These are phyloP conservation scores for Komagataella pseudopastoris DNA, from an alignment of 805 yeast species.

Conservation along the genomic window DNA sequence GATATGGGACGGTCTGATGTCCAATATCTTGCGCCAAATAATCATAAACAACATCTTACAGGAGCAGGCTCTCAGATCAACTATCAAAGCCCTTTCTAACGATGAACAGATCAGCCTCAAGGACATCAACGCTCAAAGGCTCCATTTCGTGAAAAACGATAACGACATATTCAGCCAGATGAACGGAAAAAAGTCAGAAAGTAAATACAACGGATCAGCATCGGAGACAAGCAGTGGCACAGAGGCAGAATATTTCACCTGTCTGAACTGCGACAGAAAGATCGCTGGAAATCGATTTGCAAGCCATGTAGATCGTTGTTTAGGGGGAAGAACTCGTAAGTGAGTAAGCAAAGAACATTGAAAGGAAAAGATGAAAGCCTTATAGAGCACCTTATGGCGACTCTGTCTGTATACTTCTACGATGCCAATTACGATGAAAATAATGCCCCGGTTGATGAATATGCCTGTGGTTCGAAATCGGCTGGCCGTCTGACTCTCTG, in stretches of 20 bases:
- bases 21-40: neutral
- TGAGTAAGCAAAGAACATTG: slow-evolving; percentile 5
- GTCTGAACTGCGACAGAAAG: slow-evolving; percentile 73
- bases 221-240: neutral
- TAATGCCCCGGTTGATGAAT: neutral
- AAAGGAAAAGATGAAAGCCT: neutral
- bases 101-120: neutral
- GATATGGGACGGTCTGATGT: slow-evolving; percentile 1
- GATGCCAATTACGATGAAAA: neutral
- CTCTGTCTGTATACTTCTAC: neutral
- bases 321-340: slow-evolving; percentile 54
- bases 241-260: slow-evolving; percentile 43
- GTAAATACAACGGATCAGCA: slow-evolving; percentile 3
- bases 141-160: slow-evolving; percentile 13
- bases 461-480: neutral
- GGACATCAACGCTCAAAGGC: slow-evolving; percentile 4
- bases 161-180: slow-evolving; percentile 14
- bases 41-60: neutral
- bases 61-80: neutral
- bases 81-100: neutral
- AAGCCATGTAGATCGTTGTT: slow-evolving; percentile 81
- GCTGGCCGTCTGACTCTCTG: neutral
- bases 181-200: slow-evolving; percentile 3
- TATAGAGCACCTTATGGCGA: neutral
- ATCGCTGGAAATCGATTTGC: slow-evolving; percentile 90